Percentiles rank a stretch among this genome's conserved stretches.
Conservation (phyloP, 1,284 basidiomycete species). For the Gomphus bonarii region DNA sequence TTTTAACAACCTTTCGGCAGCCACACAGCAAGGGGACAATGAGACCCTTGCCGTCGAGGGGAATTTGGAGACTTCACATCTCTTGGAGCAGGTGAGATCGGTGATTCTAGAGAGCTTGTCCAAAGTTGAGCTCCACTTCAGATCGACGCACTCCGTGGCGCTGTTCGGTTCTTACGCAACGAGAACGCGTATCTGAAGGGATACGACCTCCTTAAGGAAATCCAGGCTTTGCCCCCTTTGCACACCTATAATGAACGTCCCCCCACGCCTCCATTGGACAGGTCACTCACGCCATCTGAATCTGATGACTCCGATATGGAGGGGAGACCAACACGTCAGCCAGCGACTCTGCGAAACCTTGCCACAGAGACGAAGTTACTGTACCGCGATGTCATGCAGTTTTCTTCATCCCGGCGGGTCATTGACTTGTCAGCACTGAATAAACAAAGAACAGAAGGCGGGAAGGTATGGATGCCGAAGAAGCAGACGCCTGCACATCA, state of each 20-base stretch:
- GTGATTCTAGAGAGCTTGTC: background rate
- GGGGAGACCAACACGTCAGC: conserved; percentile 20
- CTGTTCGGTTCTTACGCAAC: conserved; percentile 78
- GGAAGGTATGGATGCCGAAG: conserved; percentile 56
- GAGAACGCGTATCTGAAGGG: conserved; percentile 92
- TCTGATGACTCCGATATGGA: conserved; percentile 45
- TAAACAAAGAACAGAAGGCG: conserved; percentile 30
- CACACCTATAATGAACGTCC: conserved; percentile 28
- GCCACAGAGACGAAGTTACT: conserved; percentile 73
- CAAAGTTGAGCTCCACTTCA: conserved; percentile 23
- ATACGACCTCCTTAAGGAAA: conserved; percentile 75
- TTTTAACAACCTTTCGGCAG: conserved; percentile 16
- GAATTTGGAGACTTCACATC: conserved; percentile 74
- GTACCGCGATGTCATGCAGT: conserved; percentile 74
- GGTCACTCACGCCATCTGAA: conserved; percentile 47
- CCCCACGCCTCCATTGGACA: conserved; percentile 50
- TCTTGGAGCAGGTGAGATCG: conserved; percentile 65
- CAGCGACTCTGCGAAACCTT: conserved; percentile 53
- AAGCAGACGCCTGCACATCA: conserved; percentile 74
- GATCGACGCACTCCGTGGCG: conserved; percentile 85
- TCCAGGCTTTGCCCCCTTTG: conserved; percentile 64
- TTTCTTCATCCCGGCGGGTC: conserved; percentile 68
- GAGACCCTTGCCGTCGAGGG: conserved; percentile 63
- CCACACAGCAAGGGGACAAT: conserved; percentile 40
- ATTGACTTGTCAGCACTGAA: conserved; percentile 68